Percentiles rank a stretch among this genome's conserved stretches.
phyloP scores from a whole-genome alignment of 2,329 filamentous ascomycete species.

The Sarocladium strictum region DNA sequence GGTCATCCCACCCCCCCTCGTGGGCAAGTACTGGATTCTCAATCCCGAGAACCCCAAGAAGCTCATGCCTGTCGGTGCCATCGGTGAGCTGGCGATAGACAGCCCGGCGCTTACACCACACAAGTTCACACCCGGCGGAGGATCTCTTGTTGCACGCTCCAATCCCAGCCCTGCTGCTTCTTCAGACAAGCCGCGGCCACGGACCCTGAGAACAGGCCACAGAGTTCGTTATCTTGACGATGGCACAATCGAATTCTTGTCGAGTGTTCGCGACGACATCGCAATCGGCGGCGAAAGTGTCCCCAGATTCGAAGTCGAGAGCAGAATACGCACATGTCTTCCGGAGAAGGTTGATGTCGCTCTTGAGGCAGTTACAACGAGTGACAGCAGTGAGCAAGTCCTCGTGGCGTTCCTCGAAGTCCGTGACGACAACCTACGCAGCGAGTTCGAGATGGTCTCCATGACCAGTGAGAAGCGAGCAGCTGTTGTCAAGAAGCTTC shows the following conservation, averaged over 20 bases:
- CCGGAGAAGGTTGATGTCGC: constrained; percentile 41
- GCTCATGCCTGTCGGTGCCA: constrained; percentile 46
- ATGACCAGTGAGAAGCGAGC: constrained; percentile 25
- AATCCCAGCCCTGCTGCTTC: constrained; percentile 14
- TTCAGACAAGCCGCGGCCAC: constrained; percentile 21
- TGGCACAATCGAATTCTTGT: constrained; percentile 43
- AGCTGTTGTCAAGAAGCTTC: constrained; percentile 36
- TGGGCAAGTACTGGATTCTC: constrained; percentile 47
- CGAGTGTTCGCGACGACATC: constrained; percentile 35
- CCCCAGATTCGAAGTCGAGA: constrained; percentile 39
- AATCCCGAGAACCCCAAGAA: constrained; percentile 43
- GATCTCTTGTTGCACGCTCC: constrained; percentile 20
- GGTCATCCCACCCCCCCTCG: constrained; percentile 41
- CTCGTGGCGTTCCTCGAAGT: constrained; percentile 46
- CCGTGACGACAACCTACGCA: constrained; percentile 31
- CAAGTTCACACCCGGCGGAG: constrained; percentile 25
- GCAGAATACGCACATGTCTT: constrained; percentile 39
- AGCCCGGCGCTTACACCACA: constrained; percentile 33
- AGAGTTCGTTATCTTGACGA: constrained; percentile 42
- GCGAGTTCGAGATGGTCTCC: constrained; percentile 28
- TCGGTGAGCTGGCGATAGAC: constrained; percentile 56
- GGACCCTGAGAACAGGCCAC: constrained; percentile 46
- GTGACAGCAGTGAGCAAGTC: constrained; percentile 32
- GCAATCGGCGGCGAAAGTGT: constrained; percentile 33
- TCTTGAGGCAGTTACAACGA: constrained; percentile 41